Base-by-base conservation (phyloP, 371 early-diverging fungal genomes). In the Mortierella sp. region DNA sequence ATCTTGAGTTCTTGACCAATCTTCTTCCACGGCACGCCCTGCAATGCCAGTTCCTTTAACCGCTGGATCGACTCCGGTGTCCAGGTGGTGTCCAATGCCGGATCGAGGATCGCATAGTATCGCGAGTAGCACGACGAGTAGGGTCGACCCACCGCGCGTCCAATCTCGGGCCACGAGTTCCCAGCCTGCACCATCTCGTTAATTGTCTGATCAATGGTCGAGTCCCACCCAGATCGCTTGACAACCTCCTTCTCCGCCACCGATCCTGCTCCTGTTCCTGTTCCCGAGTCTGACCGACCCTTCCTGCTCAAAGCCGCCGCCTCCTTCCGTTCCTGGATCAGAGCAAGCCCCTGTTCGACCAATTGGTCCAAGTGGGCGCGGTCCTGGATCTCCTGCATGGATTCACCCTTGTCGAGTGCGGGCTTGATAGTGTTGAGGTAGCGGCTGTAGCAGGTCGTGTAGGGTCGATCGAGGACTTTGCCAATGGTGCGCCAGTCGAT, bases 41-140 rank as follows among this genome's bases (percentile, higher is more conserved):
- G 66, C 3, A 44, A 29, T 19, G 70, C 81, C 70, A 65, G 34
- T 14, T 66, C 70, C 13, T 73, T 69, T 19, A 80, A 22, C 2
- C 45, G 55, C 5, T 44, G 45, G 4, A 73, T 22, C 8, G 47
- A 44, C 7, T 77, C 74, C 0, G 29, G 22, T 4, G 77, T 70
- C 81, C 81, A 81, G 3, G 53, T n/a, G 6, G 37, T 47, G 8
- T 70, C 29, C 45, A 77, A 63, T 29, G 37, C 45, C 0, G 81
- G 77, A 43, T 81, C 81, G 64, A 81, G 50, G 34, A 11, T 40
- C 9, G 73, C 39, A 37, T 67, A 73, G 9, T 73, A 81, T 4
- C 81, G 73, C n/a, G 71, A 48, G 48, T 81, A 73, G 24, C 81
- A 81, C 8, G 81, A 73, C 26, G 77, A 65, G 26, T 73, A 81